These are phyloP conservation scores for Puccinia coronata DNA, from an alignment of 1,284 basidiomycete species.

Conservation along the genomic window DNA sequence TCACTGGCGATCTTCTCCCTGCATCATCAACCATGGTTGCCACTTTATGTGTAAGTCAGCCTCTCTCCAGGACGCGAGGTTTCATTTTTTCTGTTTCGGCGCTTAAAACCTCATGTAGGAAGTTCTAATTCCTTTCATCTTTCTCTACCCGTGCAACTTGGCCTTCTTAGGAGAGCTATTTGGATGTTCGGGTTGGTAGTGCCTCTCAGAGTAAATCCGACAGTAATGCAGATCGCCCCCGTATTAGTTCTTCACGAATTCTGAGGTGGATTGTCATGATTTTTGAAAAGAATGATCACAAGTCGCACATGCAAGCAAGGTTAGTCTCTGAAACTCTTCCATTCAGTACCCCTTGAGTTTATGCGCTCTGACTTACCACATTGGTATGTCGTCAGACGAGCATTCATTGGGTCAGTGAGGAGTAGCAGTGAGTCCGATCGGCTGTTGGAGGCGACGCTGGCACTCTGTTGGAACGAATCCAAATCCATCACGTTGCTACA, in stretches of 20 bases:
- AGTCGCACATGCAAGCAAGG: slow-evolving; percentile 42
- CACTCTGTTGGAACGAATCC: slow-evolving; percentile 45
- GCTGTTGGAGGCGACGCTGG: slow-evolving; percentile 34
- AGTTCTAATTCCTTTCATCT: background rate
- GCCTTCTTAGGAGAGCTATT: slow-evolving; percentile 25
- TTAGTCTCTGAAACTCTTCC: slow-evolving; percentile 8
- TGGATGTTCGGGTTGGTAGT: slow-evolving; percentile 29
- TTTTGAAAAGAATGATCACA: slow-evolving; percentile 40
- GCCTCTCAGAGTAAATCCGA: slow-evolving; percentile 18
- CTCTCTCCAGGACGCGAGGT: background rate
- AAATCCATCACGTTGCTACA: slow-evolving; percentile 23
- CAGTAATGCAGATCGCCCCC: slow-evolving; percentile 20
- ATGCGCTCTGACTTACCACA: background rate
- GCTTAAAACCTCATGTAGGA: background rate
- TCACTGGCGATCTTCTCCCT: slow-evolving; percentile 32
- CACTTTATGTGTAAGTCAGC: slow-evolving; percentile 38
- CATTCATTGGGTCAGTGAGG: slow-evolving; percentile 36
- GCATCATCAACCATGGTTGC: slow-evolving; percentile 43
- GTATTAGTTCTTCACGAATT: slow-evolving; percentile 19
- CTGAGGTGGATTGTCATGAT: slow-evolving; percentile 36
- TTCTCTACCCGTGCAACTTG: background rate
- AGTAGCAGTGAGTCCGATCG: slow-evolving; percentile 46
- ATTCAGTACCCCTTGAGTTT: background rate
- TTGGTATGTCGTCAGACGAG: slow-evolving; percentile 9
- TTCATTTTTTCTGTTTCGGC: background rate